Base-by-base conservation (phyloP, 352 stramenopile genomes). In the Pythium aristosporum region DNA sequence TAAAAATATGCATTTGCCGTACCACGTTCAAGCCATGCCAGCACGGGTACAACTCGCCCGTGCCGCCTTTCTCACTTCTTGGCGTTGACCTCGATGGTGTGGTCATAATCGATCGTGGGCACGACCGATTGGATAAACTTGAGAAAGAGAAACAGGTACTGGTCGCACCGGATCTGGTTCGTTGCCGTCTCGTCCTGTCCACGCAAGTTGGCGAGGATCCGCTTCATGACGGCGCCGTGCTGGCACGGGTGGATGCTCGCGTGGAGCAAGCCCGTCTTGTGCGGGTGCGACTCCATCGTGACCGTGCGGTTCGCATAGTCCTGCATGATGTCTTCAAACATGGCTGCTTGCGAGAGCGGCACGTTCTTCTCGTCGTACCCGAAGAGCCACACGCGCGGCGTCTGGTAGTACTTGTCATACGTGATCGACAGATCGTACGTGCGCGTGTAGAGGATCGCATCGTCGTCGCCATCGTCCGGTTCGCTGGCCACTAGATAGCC, bases 361-460 rank as follows among this genome's bases (percentile, higher is more conserved):
- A 83, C 78, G 43, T 77, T 87, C 58, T 76, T 79, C 68, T 98
- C 92, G 53, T 98, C 81, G 71, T 98, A 98, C 34, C 98, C 97
- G 71, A 98, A 97, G 36, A 99, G 92, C 90, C 92, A 99, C 57
- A 99, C 94, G 47, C 97, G 91, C n/a, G 98, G 98, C 43, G 96
- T 99, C 80, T 99, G 97, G 71, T 99, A 99, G 78, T 99, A 99
- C 76, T 99, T 99, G 80, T 99, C 98, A 80, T 99, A 99, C 39
- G 96, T 99, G 67, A 99, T 99, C 60, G 80, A 97, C 13, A 99
- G 65, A 74, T 99, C 97, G 76, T 99, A 99, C 51, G 94, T 98
- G 61, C 97, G 90, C 34, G 96, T 98, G 69, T 97, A 93, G 50
- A 97, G 69, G 65, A 98, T 89, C 61, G 94, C 83, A 63, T 98